These are phyloP conservation scores for Saksenaea oblongispora DNA, from an alignment of 371 early-diverging fungal species.

Conservation along the genomic window DNA sequence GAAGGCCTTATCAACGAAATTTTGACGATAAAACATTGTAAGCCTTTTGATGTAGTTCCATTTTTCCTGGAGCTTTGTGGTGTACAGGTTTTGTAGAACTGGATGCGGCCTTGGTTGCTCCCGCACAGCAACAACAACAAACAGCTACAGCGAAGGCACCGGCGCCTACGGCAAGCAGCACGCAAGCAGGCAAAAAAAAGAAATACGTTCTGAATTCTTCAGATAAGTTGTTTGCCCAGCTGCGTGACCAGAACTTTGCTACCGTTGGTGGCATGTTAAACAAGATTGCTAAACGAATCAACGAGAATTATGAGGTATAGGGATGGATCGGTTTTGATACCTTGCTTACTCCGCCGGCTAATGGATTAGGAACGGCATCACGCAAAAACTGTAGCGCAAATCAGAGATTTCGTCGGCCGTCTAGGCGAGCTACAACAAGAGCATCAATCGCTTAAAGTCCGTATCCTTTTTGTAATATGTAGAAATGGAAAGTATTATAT, in stretches of 20 bases:
- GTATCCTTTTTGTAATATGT: constrained; percentile 42
- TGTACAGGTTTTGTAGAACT: constrained; percentile 63
- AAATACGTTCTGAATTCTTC: constrained; percentile 78
- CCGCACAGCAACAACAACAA: constrained; percentile 23
- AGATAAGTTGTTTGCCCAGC: constrained; percentile 77
- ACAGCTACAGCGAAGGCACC: constrained; percentile 21
- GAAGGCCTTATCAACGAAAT: constrained; percentile 90
- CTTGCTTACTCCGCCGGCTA: background rate
- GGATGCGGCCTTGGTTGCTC: constrained; percentile 49
- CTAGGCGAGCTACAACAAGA: constrained; percentile 82
- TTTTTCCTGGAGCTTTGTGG: background rate
- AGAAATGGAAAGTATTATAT: background rate
- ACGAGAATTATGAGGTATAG: constrained; percentile 81
- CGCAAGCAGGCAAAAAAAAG: constrained; percentile 62
- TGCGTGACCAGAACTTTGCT: constrained; percentile 89
- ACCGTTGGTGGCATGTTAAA: constrained; percentile 83
- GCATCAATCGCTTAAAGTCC: constrained; percentile 78
- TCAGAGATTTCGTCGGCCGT: constrained; percentile 88
- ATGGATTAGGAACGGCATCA: constrained; percentile 70
- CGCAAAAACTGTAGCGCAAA: constrained; percentile 85
- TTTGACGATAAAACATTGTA: constrained; percentile 67
- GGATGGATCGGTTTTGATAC: background rate
- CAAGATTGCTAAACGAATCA: constrained; percentile 80
- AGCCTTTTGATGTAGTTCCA: constrained; percentile 9
- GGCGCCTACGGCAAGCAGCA: constrained; percentile 12